Percentiles rank a stretch among this genome's conserved stretches.
phyloP scores from a whole-genome alignment of 2,329 filamentous ascomycete species.

The Blastomyces gilchristii region DNA sequence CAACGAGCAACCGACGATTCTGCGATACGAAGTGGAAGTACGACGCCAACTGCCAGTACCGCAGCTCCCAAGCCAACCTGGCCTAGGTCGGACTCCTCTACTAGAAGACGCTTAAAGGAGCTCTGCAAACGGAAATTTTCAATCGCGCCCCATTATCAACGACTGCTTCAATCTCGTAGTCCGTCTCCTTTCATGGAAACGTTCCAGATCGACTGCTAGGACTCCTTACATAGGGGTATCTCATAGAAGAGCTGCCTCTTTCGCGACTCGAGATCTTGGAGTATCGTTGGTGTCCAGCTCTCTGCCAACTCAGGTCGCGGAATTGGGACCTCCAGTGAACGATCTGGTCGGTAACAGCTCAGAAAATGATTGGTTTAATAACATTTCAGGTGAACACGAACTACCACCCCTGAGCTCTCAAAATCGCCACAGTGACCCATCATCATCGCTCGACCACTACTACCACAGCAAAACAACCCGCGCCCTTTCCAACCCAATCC shows the following conservation, averaged over 20 bases:
- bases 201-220: constrained; percentile 22
- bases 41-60: constrained; percentile 36
- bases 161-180: constrained; percentile 49
- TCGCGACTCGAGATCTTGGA: constrained; percentile 36
- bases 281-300: constrained; percentile 36
- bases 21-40: constrained; percentile 35
- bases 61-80: constrained; percentile 35
- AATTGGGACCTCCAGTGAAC: constrained; percentile 3
- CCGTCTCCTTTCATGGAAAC: constrained; percentile 47
- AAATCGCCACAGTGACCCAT: not conserved
- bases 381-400: constrained; percentile 17
- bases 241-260: constrained; percentile 24
- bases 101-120: constrained; percentile 47
- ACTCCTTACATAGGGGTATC: constrained; percentile 20
- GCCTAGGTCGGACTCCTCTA: constrained; percentile 49
- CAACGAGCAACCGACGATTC: constrained; percentile 9
- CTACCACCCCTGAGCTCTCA: constrained; percentile 9
- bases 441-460: not conserved
- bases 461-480: not conserved
- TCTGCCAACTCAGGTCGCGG: constrained; percentile 29
- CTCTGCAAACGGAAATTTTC: constrained; percentile 53
- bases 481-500: constrained; percentile 22
- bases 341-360: not conserved
- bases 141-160: constrained; percentile 54
- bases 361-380: constrained; percentile 27